These are phyloP conservation scores for Lachancea fermentati DNA, from an alignment of 805 yeast genomes.

Conservation along the genomic window DNA sequence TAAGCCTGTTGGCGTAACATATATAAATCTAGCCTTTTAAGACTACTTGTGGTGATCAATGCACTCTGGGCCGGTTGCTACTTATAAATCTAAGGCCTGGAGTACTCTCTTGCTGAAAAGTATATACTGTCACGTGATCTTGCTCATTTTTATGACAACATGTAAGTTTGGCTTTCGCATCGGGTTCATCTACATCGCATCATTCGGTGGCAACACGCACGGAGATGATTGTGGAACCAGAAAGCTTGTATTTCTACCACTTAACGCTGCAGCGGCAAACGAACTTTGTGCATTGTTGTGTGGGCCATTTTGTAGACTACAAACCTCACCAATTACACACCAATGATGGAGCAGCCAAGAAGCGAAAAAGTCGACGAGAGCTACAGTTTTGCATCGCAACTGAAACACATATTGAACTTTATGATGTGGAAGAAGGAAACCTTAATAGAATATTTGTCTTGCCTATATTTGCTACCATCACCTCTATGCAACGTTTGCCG, in stretches of 20 bases:
- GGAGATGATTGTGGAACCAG: conserved; percentile 3
- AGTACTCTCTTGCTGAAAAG: too few relatives aligned
- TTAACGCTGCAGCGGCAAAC: conserved; percentile 63
- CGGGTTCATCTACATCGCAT: too few relatives aligned
- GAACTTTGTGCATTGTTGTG: conserved; percentile 47
- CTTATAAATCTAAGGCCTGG: too few relatives aligned
- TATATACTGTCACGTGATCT: not conserved
- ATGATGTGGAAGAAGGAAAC: conserved; percentile 50
- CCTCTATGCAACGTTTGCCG: conserved; percentile 47
- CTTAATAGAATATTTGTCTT: conserved; percentile 40
- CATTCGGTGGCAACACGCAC: too few relatives aligned
- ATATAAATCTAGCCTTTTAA: too few relatives aligned
- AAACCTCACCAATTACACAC: conserved; percentile 1
- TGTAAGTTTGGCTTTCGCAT: too few relatives aligned
- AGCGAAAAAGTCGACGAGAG: conserved; percentile 12
- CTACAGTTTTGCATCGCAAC: conserved; percentile 31
- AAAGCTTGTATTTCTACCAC: conserved; percentile 28
- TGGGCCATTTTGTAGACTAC: conserved; percentile 62
- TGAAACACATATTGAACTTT: conserved; percentile 27
- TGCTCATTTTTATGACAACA: not conserved
- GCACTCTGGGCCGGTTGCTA: too few relatives aligned
- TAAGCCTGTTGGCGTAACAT: too few relatives aligned
- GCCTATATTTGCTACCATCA: conserved; percentile 53
- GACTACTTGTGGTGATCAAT: too few relatives aligned
- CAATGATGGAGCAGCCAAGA: conserved; percentile 2